Evolutionary conservation across 2,329 filamentous ascomycete genomes (phyloP), one percentile per base, ranked within the genome.

Genomic region (Proliferodiscus dingleyae): DNA sequence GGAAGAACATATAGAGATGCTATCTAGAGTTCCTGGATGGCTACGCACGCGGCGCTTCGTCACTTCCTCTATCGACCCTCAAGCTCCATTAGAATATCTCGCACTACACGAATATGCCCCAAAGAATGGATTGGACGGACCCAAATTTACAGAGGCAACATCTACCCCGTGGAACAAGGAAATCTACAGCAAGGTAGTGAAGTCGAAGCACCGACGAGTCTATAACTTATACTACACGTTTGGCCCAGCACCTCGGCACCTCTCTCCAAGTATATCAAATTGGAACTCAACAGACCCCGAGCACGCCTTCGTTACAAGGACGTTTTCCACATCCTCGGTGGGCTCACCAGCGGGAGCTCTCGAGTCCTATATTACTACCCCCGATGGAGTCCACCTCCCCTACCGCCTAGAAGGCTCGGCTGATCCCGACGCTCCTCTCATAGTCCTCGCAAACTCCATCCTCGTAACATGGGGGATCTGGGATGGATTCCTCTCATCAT

Each of bases 221-320:
- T 93, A 87, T 66, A 71, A 78, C 26, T 77, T 90, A 51, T 87
- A 87, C 64, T 90, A 93, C 64, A 81, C 84, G 9, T 94, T 95
- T 59, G 86, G 87, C 0, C 77, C 85, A 0, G 86, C 78, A 0
- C 81, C 86, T 0, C 75, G 86, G 19, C 84, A 91, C 54, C 71
- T 91, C 3, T 57, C 71, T 4, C 46, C 58, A 4, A 54, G 1
- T 21, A 46, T 60, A 23, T 49, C 56, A 2, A 40, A 37, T 74
- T 3, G 66, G 71, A 1, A 60, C 67, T 1, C 8, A 69, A 68
- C 37, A 83, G 84, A 1, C 66, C 71, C 1, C 72, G 56, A 59
- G 6, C 50, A 15, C 22, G 49, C 32, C 3, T 39, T 45, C 9
- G 19, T 47, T n/a, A 64, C 61, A 0, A 55, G 51, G n/a, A 52